Evolutionary conservation across 1,284 basidiomycete species (phyloP).

Genomic region (Sporisorium reilianum): DNA sequence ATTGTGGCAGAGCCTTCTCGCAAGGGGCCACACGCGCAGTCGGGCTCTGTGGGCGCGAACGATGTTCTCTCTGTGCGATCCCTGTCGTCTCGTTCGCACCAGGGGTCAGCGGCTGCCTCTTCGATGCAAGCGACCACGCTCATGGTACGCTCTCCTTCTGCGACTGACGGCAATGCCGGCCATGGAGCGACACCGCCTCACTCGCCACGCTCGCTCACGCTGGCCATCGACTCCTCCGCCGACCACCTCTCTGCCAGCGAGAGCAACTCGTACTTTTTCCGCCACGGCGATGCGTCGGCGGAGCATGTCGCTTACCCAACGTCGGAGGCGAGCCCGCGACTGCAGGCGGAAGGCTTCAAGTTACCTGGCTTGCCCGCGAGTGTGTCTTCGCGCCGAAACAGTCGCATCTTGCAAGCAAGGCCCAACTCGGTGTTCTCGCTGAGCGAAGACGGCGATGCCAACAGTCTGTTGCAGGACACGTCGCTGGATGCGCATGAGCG

Average conservation of each 20-base stretch:
- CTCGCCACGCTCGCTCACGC: conserved; percentile 19
- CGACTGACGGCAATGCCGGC: conserved; percentile 1
- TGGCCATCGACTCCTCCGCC: not conserved
- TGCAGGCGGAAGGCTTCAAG: conserved; percentile 34
- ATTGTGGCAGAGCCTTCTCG: conserved; percentile 3
- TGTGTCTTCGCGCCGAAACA: conserved; percentile 33
- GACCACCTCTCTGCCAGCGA: conserved; percentile 18
- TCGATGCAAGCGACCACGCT: conserved; percentile 6
- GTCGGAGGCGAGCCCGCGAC: conserved; percentile 18
- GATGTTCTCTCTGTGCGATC: conserved; percentile 18
- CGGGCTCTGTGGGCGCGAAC: conserved; percentile 1
- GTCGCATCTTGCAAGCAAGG: conserved; percentile 29
- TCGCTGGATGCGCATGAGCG: conserved; percentile 21
- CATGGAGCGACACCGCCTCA: conserved; percentile 10
- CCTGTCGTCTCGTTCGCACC: conserved; percentile 31
- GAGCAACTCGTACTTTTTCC: conserved; percentile 25
- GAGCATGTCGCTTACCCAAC: conserved; percentile 18
- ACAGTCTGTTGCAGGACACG: conserved; percentile 21
- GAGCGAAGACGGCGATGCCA: conserved; percentile 33
- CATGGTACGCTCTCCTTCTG: conserved; percentile 23
- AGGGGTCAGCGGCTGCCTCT: conserved; percentile 16
- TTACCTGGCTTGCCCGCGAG: conserved; percentile 35
- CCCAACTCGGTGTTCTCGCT: conserved; percentile 34
- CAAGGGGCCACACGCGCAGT: conserved; percentile 11
- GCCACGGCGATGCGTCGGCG: conserved; percentile 19